A percentile compares a stretch with the other conserved stretches of the same genome.
phyloP scores from a whole-genome alignment of 2,329 filamentous ascomycete genomes.

The Cytospora piceae region DNA sequence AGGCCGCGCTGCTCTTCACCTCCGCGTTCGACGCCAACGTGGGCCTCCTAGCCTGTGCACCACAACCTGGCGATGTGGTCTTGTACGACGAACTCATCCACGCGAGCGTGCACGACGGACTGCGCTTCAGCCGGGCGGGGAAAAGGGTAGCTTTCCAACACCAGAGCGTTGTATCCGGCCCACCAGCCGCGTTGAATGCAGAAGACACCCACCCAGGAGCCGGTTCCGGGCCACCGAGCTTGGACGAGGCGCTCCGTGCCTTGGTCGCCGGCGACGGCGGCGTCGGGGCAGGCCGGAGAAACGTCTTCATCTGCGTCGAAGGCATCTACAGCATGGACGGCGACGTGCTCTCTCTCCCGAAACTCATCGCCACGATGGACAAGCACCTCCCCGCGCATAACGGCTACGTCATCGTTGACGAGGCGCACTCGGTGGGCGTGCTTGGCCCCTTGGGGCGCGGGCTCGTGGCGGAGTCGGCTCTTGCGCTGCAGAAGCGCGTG shows the following conservation, averaged over 20 bases:
- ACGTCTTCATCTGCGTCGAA: slow-evolving; percentile 71
- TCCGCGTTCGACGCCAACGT: slow-evolving; percentile 70
- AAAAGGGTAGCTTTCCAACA: slow-evolving; percentile 58
- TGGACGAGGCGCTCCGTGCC: slow-evolving; percentile 38
- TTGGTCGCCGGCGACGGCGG: slow-evolving; percentile 43
- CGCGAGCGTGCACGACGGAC: slow-evolving; percentile 78
- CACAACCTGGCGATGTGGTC: slow-evolving; percentile 64
- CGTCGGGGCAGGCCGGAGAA: slow-evolving; percentile 45
- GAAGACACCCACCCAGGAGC: not conserved
- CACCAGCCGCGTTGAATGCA: not conserved
- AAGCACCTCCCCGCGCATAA: slow-evolving; percentile 59
- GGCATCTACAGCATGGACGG: slow-evolving; percentile 85
- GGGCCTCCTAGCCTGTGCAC: slow-evolving; percentile 63
- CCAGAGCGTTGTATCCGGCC: slow-evolving; percentile 47
- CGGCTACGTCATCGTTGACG: slow-evolving; percentile 67
- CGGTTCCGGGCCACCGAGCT: slow-evolving; percentile 17
- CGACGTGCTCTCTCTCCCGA: slow-evolving; percentile 66
- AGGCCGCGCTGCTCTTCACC: slow-evolving; percentile 55
- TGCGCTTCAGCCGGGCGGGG: slow-evolving; percentile 64
- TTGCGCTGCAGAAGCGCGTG: slow-evolving; percentile 59
- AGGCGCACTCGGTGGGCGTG: slow-evolving; percentile 69
- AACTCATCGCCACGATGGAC: slow-evolving; percentile 63
- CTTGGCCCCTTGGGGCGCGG: slow-evolving; percentile 61
- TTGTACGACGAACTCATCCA: slow-evolving; percentile 78
- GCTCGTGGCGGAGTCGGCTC: slow-evolving; percentile 51